Conservation (phyloP, 2,329 filamentous ascomycete genomes). For the Curvularia eragrostidis region DNA sequence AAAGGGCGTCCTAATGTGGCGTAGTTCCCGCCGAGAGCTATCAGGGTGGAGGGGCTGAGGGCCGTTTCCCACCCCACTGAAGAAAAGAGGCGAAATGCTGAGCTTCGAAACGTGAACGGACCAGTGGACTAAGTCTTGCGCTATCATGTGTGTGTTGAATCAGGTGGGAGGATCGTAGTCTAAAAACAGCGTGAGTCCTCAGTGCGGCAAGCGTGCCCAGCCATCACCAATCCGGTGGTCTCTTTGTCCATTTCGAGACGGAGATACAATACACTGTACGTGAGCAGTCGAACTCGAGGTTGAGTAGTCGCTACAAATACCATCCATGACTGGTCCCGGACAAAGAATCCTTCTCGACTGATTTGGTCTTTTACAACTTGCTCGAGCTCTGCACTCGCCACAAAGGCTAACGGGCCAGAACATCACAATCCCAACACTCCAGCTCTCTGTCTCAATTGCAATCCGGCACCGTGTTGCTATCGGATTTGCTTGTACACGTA, state of each 20-base stretch:
- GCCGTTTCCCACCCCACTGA: conserved; percentile 43
- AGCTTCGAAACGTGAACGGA: conserved; percentile 33
- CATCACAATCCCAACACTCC: conserved; percentile 45
- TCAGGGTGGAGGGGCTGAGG: conserved; percentile 32
- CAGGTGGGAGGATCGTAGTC: conserved; percentile 26
- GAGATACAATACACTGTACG: conserved; percentile 41
- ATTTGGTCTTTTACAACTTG: conserved; percentile 42
- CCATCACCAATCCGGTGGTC: conserved; percentile 47
- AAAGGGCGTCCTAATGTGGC: conserved; percentile 33
- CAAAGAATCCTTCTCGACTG: conserved; percentile 47
- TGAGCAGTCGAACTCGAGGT: conserved; percentile 45
- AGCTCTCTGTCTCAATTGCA: conserved; percentile 34
- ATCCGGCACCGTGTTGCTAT: conserved; percentile 26
- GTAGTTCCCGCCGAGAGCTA: conserved; percentile 33
- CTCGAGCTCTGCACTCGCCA: conserved; percentile 36
- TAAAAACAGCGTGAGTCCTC: conserved; percentile 46
- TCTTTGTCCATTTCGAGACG: conserved; percentile 52
- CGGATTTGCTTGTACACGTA: conserved; percentile 39
- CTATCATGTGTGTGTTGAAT: conserved; percentile 31
- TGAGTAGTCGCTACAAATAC: conserved; percentile 50
- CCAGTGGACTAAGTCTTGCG: conserved; percentile 28
- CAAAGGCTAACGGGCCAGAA: conserved; percentile 44
- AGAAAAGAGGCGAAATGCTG: conserved; percentile 35
- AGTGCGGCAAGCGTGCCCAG: conserved; percentile 43
- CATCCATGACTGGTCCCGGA: conserved; percentile 42